phyloP scores from a whole-genome alignment of 176 grass and related monocot species.

The Triticum dicoccoides region DNA sequence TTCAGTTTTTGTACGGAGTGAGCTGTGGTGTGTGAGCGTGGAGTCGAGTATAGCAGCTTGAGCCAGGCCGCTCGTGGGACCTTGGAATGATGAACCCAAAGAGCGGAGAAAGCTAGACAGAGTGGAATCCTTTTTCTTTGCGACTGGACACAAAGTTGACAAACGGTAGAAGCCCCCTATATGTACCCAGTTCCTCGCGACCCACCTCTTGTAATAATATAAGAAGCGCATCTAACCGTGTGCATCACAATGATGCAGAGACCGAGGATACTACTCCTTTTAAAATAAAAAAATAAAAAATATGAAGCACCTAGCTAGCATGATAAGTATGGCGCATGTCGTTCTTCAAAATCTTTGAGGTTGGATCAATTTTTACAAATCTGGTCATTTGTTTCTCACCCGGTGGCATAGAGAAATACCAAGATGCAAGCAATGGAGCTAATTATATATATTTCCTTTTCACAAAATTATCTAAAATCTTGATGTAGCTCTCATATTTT shows the following conservation, averaged over 20 bases:
- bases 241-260: too few relatives aligned
- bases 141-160: constrained; percentile 28
- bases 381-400: too few relatives aligned
- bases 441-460: neutral
- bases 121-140: constrained; percentile 46
- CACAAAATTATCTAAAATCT: neutral
- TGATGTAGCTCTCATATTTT: neutral
- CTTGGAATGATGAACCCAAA: constrained; percentile 61
- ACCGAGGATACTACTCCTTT: too few relatives aligned
- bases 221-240: too few relatives aligned
- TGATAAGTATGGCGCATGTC: neutral
- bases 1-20: neutral
- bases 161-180: constrained; percentile 12
- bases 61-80: constrained; percentile 66
- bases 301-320: neutral
- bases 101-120: constrained; percentile 36
- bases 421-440: neutral
- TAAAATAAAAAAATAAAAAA: too few relatives aligned
- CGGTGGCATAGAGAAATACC: neutral
- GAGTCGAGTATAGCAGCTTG: neutral
- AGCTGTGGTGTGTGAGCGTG: neutral
- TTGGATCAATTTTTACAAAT: too few relatives aligned
- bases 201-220: too few relatives aligned
- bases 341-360: neutral
- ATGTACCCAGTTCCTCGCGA: neutral